These are phyloP conservation scores for Microbotryum violaceum DNA, from an alignment of 1,284 basidiomycete species.

Conservation along the genomic window DNA sequence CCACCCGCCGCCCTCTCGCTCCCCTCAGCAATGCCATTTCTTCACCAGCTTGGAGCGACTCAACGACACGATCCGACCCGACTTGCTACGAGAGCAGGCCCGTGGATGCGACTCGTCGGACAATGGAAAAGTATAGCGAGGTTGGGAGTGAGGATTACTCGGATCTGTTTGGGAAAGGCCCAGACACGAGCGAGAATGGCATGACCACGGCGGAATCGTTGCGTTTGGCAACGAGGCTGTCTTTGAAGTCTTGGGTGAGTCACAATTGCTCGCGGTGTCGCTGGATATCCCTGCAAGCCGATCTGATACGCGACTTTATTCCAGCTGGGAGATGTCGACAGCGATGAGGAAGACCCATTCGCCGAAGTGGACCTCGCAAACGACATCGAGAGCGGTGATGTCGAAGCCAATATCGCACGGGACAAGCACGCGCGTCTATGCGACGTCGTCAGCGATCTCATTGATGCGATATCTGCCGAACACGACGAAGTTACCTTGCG, in stretches of 20 bases:
- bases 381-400: constrained; percentile 39
- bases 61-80: constrained; percentile 55
- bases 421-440: constrained; percentile 84
- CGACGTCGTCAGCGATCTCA: constrained; percentile 68
- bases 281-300: not conserved
- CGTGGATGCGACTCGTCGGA: constrained; percentile 68
- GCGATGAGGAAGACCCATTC: constrained; percentile 87
- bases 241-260: constrained; percentile 73
- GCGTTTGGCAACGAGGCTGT: constrained; percentile 72
- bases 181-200: not conserved
- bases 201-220: constrained; percentile 54
- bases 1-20: not conserved
- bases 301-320: not conserved
- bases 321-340: constrained; percentile 67
- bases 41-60: not conserved
- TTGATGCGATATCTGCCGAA: constrained; percentile 60
- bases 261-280: not conserved
- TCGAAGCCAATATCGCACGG: constrained; percentile 78
- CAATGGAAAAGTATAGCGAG: constrained; percentile 70
- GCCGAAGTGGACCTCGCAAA: constrained; percentile 44
- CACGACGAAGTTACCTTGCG: constrained; percentile 69
- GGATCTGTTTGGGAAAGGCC: constrained; percentile 28
- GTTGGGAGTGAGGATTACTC: constrained; percentile 31
- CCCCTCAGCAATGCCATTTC: not conserved
- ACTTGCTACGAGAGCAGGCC: constrained; percentile 62